Evolutionary conservation across 805 yeast genomes (phyloP).

Genomic region (Cyberlindnera euphorbiae): DNA sequence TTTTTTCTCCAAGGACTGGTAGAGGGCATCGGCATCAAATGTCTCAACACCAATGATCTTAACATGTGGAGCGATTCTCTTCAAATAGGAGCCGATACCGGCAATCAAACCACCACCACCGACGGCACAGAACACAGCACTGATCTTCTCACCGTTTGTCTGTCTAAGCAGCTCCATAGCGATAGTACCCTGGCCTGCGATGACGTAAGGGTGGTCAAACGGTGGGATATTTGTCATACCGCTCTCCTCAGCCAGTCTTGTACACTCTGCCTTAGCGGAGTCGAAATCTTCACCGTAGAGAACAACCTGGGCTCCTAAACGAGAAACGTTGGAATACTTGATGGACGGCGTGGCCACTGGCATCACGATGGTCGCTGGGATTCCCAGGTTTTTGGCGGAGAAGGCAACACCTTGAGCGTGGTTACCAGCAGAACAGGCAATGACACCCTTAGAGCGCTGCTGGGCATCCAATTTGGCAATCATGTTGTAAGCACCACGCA

Average conservation of each 20-base stretch:
- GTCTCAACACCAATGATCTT: constrained; percentile 96
- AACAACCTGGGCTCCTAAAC: constrained; percentile 93
- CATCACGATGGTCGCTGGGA: constrained; percentile 97
- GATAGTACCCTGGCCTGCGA: constrained; percentile 98
- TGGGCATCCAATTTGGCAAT: constrained; percentile 74
- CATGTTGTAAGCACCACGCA: constrained; percentile 98
- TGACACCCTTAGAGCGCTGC: constrained; percentile 72
- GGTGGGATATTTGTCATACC: constrained; percentile 94
- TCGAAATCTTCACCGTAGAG: constrained; percentile 93
- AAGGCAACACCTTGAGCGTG: constrained; percentile 99
- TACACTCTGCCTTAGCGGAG: constrained; percentile 89
- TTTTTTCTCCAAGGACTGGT: constrained; percentile 57
- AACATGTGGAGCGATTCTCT: constrained; percentile 96
- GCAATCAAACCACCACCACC: constrained; percentile 98
- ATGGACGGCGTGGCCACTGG: constrained; percentile 96
- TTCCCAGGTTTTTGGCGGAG: constrained; percentile 77
- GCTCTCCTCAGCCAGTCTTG: constrained; percentile 58
- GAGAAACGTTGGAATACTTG: constrained; percentile 84
- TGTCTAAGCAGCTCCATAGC: constrained; percentile 92
- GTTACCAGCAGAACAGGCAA: constrained; percentile 98
- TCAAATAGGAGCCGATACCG: constrained; percentile 86
- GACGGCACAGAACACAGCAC: constrained; percentile 86
- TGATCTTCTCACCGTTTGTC: constrained; percentile 65
- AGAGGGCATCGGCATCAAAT: constrained; percentile 89
- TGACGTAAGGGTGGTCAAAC: constrained; percentile 94